A percentile compares a stretch with the other conserved stretches of the same genome.
phyloP scores from a whole-genome alignment of 371 early-diverging fungal genomes.

The Mycotypha africana region DNA sequence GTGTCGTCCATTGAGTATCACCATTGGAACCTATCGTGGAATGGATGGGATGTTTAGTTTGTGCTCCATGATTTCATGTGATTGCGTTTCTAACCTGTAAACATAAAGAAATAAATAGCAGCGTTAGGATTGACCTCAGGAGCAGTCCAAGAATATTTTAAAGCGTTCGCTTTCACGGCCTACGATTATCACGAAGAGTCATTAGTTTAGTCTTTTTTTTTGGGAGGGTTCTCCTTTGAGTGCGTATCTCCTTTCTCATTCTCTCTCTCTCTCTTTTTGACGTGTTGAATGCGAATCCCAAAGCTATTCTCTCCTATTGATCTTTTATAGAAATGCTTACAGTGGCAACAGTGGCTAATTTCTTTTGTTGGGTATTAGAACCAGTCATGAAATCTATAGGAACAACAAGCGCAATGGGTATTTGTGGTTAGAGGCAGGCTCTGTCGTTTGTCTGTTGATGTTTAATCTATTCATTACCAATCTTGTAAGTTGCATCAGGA shows the following conservation, averaged over 20 bases:
- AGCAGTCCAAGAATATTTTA: constrained; percentile 16
- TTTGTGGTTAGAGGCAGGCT: too few relatives aligned
- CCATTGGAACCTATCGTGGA: constrained; percentile 28
- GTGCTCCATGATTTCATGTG: too few relatives aligned
- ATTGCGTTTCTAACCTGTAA: constrained; percentile 23
- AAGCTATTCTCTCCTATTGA: too few relatives aligned
- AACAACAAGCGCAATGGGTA: too few relatives aligned
- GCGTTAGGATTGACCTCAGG: constrained; percentile 36
- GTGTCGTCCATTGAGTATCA: constrained; percentile 32
- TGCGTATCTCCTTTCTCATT: too few relatives aligned
- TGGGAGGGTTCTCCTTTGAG: too few relatives aligned
- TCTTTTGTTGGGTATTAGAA: constrained; percentile 21
- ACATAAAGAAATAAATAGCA: constrained; percentile 45
- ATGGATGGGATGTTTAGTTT: too few relatives aligned
- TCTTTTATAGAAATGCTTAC: constrained; percentile 13
- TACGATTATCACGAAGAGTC: too few relatives aligned
- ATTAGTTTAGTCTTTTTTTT: too few relatives aligned
- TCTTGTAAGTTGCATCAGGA: constrained; percentile 9
- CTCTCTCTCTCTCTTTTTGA: too few relatives aligned
- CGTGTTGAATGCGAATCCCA: too few relatives aligned
- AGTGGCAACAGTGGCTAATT: constrained; percentile 24
- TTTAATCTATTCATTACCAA: constrained; percentile 10
- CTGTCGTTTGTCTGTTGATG: too few relatives aligned
- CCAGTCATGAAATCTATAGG: constrained; percentile 43
- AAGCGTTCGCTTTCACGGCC: constrained; percentile 7